A percentile compares a stretch with the other conserved stretches of the same genome.
phyloP scores from a whole-genome alignment of 495 filamentous ascomycete genomes.

The Poronia punctata region DNA sequence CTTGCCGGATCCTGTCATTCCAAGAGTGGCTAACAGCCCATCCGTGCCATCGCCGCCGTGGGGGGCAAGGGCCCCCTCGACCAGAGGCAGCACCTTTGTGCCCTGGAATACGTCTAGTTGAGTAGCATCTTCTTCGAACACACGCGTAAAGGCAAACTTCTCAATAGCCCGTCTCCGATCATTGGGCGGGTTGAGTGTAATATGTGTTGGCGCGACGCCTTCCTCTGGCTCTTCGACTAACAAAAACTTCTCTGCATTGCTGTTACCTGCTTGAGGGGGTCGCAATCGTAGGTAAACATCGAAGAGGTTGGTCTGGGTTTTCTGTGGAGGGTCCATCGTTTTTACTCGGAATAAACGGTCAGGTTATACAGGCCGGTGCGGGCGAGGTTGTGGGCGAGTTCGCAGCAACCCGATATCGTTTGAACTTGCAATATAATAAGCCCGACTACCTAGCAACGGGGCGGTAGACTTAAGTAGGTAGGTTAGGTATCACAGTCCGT shows the following conservation, averaged over 20 bases:
- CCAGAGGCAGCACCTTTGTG: constrained; percentile 63
- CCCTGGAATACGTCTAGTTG: constrained; percentile 86
- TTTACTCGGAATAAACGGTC: no score
- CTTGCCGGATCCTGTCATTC: constrained; percentile 95
- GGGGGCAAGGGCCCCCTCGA: constrained; percentile 68
- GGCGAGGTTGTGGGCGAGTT: no score
- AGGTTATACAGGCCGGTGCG: no score
- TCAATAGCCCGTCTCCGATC: constrained; percentile 83
- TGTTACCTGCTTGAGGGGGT: constrained; percentile 49
- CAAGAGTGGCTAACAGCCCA: constrained; percentile 84
- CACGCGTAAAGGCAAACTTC: constrained; percentile 87
- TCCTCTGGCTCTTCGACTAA: constrained; percentile 58
- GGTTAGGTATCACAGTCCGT: no score
- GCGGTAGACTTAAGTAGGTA: no score
- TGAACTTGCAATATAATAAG: no score
- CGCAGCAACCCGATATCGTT: no score
- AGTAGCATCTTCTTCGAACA: constrained; percentile 78
- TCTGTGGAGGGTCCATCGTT: constrained; percentile 25
- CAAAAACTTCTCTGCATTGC: constrained; percentile 61
- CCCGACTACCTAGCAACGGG: no score
- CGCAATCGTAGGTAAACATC: constrained; percentile 88
- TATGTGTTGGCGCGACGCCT: constrained; percentile 60
- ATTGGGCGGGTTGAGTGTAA: constrained; percentile 78
- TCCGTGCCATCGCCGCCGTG: constrained; percentile 71
- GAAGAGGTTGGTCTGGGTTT: constrained; percentile 55